Evolutionary conservation across 495 filamentous ascomycete species (phyloP).

Genomic region (Xylaria palmicola): DNA sequence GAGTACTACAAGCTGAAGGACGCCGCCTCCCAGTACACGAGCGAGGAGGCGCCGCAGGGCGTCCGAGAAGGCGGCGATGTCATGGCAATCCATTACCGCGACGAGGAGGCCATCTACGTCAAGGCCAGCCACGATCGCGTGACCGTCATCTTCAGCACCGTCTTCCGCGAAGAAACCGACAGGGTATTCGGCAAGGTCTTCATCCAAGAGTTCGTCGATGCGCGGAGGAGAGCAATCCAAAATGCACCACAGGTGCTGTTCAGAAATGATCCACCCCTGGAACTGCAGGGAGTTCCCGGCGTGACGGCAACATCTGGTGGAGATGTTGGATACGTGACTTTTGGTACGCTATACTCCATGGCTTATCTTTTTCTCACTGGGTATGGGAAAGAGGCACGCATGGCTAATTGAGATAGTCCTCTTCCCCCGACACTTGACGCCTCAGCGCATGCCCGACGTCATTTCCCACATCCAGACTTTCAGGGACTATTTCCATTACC

Average conservation of each 20-base stretch:
- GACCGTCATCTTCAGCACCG: slow-evolving; percentile 97
- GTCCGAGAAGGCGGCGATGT: slow-evolving; percentile 85
- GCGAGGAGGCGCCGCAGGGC: slow-evolving; percentile 87
- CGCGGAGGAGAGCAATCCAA: slow-evolving; percentile 88
- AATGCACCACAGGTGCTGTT: slow-evolving; percentile 99
- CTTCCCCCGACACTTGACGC: slow-evolving; percentile 91
- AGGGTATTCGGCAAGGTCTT: slow-evolving; percentile 97
- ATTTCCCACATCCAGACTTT: slow-evolving; percentile 99
- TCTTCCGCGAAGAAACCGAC: slow-evolving; percentile 97
- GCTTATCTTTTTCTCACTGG: too few species aligned
- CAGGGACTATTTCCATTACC: slow-evolving; percentile 99
- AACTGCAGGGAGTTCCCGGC: slow-evolving; percentile 82
- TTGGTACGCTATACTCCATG: slow-evolving; percentile 59
- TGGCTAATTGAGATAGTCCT: slow-evolving; percentile 61
- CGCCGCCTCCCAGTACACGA: slow-evolving; percentile 84
- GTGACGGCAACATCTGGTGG: slow-evolving; percentile 68
- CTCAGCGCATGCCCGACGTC: slow-evolving; percentile 84
- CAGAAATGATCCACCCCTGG: slow-evolving; percentile 89
- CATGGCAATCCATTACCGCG: slow-evolving; percentile 95
- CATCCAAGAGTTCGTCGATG: slow-evolving; percentile 92
- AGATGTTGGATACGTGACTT: slow-evolving; percentile 95
- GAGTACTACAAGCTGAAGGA: slow-evolving; percentile 83
- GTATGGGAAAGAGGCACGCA: not conserved
- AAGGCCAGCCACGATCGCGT: slow-evolving; percentile 96
- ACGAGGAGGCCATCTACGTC: slow-evolving; percentile 99